phyloP scores from a whole-genome alignment of 371 early-diverging fungal species.

The Nematocida major region DNA sequence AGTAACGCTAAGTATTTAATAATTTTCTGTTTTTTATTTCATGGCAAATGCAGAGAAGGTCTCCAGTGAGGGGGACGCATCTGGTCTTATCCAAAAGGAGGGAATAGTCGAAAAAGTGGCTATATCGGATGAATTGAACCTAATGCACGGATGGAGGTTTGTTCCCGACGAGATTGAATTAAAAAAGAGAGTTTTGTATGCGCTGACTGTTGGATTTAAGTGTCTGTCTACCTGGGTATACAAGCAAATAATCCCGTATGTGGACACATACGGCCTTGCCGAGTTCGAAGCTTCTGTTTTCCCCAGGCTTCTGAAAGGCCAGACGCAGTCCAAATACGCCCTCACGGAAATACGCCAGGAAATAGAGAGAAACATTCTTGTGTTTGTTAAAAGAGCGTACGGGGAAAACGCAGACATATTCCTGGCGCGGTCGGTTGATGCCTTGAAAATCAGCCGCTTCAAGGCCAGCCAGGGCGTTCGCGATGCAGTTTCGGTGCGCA shows the following conservation, averaged over 20 bases:
- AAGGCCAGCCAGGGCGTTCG: background rate
- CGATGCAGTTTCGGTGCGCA: background rate
- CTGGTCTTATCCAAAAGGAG: conserved; percentile 5
- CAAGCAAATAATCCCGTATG: conserved; percentile 44
- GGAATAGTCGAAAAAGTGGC: background rate
- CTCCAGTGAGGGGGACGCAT: background rate
- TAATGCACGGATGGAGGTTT: conserved; percentile 45
- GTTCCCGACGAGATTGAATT: conserved; percentile 30
- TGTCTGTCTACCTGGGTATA: conserved; percentile 41
- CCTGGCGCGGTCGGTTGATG: background rate
- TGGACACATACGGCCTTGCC: conserved; percentile 18
- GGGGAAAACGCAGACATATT: background rate
- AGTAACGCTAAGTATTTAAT: background rate
- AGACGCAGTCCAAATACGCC: background rate
- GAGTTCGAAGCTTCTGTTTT: conserved; percentile 41
- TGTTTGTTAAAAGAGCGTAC: background rate
- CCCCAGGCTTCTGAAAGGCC: conserved; percentile 19
- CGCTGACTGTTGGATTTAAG: conserved; percentile 37
- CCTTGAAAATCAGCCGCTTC: background rate
- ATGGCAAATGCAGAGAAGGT: conserved; percentile 3
- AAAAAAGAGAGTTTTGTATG: conserved; percentile 37
- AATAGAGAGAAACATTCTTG: conserved; percentile 23
- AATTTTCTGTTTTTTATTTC: conserved; percentile 41
- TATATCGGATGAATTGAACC: conserved; percentile 4
- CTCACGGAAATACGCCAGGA: conserved; percentile 27